Evolutionary conservation across 176 grass and related monocot genomes (phyloP).

Genomic region (Carex myosuroides): DNA sequence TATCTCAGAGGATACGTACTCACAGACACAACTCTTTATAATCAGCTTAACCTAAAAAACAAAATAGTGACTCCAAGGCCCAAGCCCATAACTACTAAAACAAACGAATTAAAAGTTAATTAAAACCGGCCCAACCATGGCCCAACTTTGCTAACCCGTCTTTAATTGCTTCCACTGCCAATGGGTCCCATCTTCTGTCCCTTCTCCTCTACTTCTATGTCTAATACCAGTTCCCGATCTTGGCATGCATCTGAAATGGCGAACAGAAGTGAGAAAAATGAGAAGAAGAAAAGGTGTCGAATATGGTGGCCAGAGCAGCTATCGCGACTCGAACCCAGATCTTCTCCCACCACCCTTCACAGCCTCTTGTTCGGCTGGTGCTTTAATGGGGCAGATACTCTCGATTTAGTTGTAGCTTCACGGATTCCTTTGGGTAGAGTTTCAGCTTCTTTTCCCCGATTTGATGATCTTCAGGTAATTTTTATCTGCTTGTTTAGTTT

Average conservation of each 20-base stretch:
- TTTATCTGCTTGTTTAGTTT: not conserved
- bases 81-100: not conserved
- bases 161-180: not conserved
- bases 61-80: not conserved
- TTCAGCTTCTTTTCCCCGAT: not conserved
- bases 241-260: not conserved
- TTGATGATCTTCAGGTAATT: conserved; percentile 29
- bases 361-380: conserved; percentile 42
- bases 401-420: conserved; percentile 33
- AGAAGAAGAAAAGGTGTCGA: conserved; percentile 19
- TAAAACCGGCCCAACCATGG: not conserved
- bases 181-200: not conserved
- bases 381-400: conserved; percentile 21
- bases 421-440: conserved; percentile 14
- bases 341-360: not conserved
- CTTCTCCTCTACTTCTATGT: not conserved
- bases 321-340: not conserved
- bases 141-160: not conserved
- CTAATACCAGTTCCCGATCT: not conserved
- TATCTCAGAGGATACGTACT: too few relatives aligned
- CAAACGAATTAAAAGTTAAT: not conserved
- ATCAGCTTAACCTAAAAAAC: not conserved
- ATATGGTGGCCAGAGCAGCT: conserved; percentile 43
- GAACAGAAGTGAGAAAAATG: not conserved
- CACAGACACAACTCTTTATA: not conserved